Percentiles rank a stretch among this genome's conserved stretches.
phyloP scores from a whole-genome alignment of 148 eudicot genomes.

The Arbutus unedo region DNA sequence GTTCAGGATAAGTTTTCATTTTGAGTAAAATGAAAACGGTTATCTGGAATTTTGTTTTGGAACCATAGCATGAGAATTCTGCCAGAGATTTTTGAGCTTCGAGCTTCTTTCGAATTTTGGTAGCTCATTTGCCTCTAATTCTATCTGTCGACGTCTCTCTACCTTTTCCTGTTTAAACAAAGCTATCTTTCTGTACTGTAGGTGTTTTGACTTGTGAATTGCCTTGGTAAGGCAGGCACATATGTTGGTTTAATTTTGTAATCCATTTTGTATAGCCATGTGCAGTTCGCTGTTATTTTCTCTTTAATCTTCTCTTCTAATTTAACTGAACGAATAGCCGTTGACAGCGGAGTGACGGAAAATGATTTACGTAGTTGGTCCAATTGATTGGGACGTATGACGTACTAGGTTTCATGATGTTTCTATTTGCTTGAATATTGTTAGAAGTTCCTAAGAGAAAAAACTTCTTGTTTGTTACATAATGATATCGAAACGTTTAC shows the following conservation, averaged over 20 bases:
- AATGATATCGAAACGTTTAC: no score
- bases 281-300: not conserved
- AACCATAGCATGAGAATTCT: constrained; percentile 16
- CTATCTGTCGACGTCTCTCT: constrained; percentile 7
- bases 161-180: not conserved
- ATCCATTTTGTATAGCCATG: constrained; percentile 3
- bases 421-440: not conserved
- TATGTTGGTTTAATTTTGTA: not conserved
- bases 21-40: no score
- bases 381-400: not conserved
- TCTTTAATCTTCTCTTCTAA: not conserved
- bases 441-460: not conserved
- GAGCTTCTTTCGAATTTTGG: constrained; percentile 10
- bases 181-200: not conserved
- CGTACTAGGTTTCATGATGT: not conserved
- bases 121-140: constrained; percentile 6
- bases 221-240: not conserved
- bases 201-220: constrained; percentile 10
- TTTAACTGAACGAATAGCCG: not conserved
- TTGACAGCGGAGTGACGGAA: not conserved
- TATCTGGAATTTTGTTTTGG: not conserved
- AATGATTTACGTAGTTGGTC: not conserved
- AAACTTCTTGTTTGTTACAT: not conserved
- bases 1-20: no score
- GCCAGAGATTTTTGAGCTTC: constrained; percentile 21